Evolutionary conservation across 805 yeast genomes (phyloP), one percentile per base, ranked within the genome.

Genomic region (Ogataea chonburiensis): DNA sequence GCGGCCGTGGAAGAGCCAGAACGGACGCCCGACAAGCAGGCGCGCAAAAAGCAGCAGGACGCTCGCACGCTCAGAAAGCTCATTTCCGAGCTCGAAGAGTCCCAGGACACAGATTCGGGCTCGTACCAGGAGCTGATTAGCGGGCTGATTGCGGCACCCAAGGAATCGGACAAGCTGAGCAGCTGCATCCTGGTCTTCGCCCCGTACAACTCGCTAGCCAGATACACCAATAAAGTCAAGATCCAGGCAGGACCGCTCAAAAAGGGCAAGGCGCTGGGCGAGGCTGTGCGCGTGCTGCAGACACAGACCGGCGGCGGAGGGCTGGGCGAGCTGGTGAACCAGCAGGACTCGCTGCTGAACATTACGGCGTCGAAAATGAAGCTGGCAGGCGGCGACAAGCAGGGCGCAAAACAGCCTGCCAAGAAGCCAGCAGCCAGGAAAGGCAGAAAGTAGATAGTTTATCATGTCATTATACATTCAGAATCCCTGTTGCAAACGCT

Each of bases 151-250:
- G 38, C 67, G 11, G 68, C 71, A 21, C 79, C 79, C 1, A 56
- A 61, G 8, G 52, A 63, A 18, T 55, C 63, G 1, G 95, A 85
- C 52, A 63, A 52, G 3, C 64, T 85, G 8, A 51, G 68, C 8
- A 85, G 79, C 39, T 77, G 84, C 5, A 73, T 91, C 9, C 94
- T 96, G 1, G 79, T 86, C 13, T 91, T 88, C 69, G 97, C 93
- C 0, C 98, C 98, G 2, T 93, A 96, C 96, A 61, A 75, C 9
- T 72, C 97, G 0, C 58, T 93, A 45, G 71, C 67, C 41, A 83
- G 83, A 55, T 76, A 71, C 58, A 80, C 84, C 52, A 88, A 85
- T 62, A 87, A 87, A 56, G 81, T 86, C 22, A 91, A 91, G 57
- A 62, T 91, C 19, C 85, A 79, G 47, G 89, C 95, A 0, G 86